Conservation (phyloP, 2,329 filamentous ascomycete species). For the Hortaea werneckii region DNA sequence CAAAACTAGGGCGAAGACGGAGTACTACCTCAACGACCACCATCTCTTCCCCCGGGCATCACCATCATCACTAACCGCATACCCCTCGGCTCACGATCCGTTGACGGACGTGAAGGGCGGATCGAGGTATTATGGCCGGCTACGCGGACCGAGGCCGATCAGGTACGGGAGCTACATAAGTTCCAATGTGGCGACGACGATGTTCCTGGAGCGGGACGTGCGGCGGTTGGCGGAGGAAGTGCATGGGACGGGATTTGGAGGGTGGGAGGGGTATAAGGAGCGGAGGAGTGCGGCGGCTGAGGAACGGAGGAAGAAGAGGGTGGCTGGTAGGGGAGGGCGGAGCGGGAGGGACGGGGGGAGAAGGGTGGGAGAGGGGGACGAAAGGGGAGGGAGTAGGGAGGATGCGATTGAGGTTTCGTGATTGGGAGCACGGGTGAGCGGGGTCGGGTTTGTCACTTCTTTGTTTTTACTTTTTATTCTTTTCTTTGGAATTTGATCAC, state of each 20-base stretch:
- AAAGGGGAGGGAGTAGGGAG: too few species aligned
- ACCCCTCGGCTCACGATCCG: too few species aligned
- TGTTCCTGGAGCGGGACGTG: constrained; percentile 20
- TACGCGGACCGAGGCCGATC: too few species aligned
- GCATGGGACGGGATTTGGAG: constrained; percentile 5
- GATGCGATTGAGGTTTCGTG: too few species aligned
- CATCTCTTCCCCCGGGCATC: constrained; percentile 13
- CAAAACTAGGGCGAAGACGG: constrained; percentile 16
- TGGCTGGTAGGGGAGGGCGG: constrained; percentile 3
- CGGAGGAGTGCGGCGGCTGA: constrained; percentile 5
- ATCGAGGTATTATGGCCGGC: too few species aligned
- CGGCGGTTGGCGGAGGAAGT: constrained; percentile 11
- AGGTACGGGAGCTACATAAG: constrained; percentile 16
- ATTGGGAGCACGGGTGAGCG: too few species aligned
- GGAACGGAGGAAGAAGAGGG: constrained; percentile 7
- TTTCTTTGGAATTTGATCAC: too few species aligned
- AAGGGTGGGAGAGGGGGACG: too few species aligned
- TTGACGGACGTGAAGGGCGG: too few species aligned
- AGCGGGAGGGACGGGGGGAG: neutral
- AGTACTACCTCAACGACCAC: constrained; percentile 14
- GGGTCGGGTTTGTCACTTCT: too few species aligned
- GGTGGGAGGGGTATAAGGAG: constrained; percentile 10
- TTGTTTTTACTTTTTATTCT: too few species aligned
- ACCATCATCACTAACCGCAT: neutral
- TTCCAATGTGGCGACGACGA: constrained; percentile 13